Evolutionary conservation across 2,329 filamentous ascomycete species (phyloP).

Genomic region (Alternaria arbusti): DNA sequence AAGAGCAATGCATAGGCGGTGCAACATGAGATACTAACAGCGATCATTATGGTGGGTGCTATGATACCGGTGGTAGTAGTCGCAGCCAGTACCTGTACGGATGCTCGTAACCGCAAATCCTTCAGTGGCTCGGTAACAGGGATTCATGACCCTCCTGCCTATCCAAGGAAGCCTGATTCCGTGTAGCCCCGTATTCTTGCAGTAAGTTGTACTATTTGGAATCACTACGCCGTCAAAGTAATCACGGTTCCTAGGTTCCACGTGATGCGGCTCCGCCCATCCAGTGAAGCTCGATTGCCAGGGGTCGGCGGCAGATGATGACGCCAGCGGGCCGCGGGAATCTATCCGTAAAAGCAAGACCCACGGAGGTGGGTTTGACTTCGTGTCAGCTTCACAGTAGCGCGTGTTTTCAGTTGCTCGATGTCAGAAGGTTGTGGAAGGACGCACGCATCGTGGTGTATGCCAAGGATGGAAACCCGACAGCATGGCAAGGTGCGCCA

Average conservation of each 20-base stretch:
- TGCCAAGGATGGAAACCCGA: neutral
- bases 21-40: neutral
- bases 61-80: neutral
- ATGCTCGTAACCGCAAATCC: neutral
- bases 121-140: neutral
- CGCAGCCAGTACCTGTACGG: neutral
- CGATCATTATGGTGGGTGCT: neutral
- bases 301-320: neutral
- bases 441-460: neutral
- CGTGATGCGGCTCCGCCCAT: slow-evolving; percentile 1
- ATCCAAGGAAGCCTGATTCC: neutral
- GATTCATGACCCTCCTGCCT: neutral
- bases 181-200: neutral
- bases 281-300: neutral
- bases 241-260: neutral
- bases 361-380: neutral
- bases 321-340: neutral
- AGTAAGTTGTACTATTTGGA: neutral
- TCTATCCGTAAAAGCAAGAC: neutral
- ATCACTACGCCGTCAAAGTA: neutral
- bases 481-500: neutral
- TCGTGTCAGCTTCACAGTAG: neutral
- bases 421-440: neutral
- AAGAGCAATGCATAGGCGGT: neutral
- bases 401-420: neutral